These are phyloP conservation scores for Nigrospora osmanthi DNA, from an alignment of 2,329 filamentous ascomycete genomes.

Conservation along the genomic window DNA sequence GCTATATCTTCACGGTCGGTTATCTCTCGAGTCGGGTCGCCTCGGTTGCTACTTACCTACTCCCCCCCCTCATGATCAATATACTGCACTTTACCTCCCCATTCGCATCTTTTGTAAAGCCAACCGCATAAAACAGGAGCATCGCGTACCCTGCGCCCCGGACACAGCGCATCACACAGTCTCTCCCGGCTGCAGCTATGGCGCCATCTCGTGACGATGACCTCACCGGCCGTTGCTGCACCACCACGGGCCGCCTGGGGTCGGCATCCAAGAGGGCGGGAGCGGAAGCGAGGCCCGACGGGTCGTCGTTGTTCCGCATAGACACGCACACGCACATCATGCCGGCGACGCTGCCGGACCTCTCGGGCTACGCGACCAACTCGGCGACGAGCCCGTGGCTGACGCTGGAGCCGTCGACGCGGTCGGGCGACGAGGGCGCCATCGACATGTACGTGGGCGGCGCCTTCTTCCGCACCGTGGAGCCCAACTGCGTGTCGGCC, in stretches of 20 bases:
- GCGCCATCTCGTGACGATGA: slow-evolving; percentile 10
- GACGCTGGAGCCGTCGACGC: slow-evolving; percentile 12
- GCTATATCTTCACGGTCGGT: no score
- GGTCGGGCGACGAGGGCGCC: slow-evolving; percentile 11
- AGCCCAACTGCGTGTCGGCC: slow-evolving; percentile 22
- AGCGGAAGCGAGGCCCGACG: neutral
- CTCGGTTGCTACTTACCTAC: no score
- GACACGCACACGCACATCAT: slow-evolving; percentile 29
- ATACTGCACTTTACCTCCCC: no score
- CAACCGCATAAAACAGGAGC: no score
- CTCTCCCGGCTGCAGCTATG: slow-evolving; percentile 10
- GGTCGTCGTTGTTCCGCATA: slow-evolving; percentile 21
- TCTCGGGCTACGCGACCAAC: slow-evolving; percentile 35
- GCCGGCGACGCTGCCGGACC: slow-evolving; percentile 26
- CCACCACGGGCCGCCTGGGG: slow-evolving; percentile 1
- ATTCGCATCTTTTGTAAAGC: no score
- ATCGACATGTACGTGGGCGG: slow-evolving; percentile 26
- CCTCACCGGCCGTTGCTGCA: slow-evolving; percentile 4
- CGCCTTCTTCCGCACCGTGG: slow-evolving; percentile 24
- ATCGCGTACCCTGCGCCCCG: no score
- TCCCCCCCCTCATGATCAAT: no score
- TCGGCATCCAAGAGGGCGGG: neutral
- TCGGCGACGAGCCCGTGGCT: slow-evolving; percentile 28
- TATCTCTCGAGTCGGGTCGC: no score
- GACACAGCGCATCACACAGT: no score